Percentiles rank a stretch among this genome's conserved stretches.
phyloP scores from a whole-genome alignment of 129 eudicot species.

The Artemisia tridentata region DNA sequence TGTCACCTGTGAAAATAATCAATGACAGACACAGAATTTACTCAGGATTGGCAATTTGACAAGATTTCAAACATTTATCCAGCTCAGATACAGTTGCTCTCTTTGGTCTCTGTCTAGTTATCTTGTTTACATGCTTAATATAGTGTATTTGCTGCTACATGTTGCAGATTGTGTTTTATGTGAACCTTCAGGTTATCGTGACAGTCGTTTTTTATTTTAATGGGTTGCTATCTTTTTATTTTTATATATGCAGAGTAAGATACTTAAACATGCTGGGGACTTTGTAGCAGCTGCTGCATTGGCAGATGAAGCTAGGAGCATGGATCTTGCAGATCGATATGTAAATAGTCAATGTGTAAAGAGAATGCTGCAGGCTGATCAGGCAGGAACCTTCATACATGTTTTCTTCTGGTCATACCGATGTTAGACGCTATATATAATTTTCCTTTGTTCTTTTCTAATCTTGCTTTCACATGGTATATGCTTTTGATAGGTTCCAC shows the following conservation, averaged over 20 bases:
- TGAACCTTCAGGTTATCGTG: too few relatives aligned
- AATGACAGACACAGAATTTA: too few relatives aligned
- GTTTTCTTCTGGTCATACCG: neutral
- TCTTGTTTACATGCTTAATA: too few relatives aligned
- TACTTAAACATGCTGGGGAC: slow-evolving; percentile 94
- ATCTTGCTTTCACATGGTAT: neutral
- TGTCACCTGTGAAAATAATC: too few relatives aligned
- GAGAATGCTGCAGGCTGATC: slow-evolving; percentile 98
- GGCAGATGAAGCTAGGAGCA: slow-evolving; percentile 98
- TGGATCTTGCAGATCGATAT: slow-evolving; percentile 99
- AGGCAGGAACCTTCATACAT: slow-evolving; percentile 39
- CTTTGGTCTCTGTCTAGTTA: too few relatives aligned
- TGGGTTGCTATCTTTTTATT: neutral
- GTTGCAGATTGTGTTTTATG: too few relatives aligned
- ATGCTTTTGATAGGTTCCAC: slow-evolving; percentile 55
- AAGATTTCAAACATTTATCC: too few relatives aligned
- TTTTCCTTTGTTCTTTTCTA: neutral
- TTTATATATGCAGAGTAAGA: slow-evolving; percentile 58
- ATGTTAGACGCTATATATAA: neutral
- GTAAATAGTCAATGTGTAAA: slow-evolving; percentile 93
- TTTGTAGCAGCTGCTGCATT: slow-evolving; percentile 89
- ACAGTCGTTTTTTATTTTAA: too few relatives aligned
- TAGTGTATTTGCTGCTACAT: too few relatives aligned
- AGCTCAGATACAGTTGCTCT: too few relatives aligned
- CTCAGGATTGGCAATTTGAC: too few relatives aligned